phyloP scores from a whole-genome alignment of 2,329 filamentous ascomycete genomes.

The Monilinia fructigena region DNA sequence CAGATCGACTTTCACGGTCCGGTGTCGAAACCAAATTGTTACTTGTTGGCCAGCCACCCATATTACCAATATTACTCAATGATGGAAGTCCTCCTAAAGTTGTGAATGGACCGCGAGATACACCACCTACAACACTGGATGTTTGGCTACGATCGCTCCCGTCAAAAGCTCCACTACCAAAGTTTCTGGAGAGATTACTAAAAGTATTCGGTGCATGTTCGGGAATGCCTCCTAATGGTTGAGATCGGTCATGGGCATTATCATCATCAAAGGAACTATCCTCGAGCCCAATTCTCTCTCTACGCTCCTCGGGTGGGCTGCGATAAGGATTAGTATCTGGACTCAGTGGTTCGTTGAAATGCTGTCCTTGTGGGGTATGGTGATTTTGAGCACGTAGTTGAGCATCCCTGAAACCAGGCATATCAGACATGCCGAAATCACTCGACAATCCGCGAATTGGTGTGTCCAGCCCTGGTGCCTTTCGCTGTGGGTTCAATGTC shows the following conservation, averaged over 20 bases:
- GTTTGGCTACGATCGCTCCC: slow-evolving; percentile 90
- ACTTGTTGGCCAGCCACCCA: slow-evolving; percentile 51
- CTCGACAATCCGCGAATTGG: slow-evolving; percentile 46
- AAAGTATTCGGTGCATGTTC: slow-evolving; percentile 54
- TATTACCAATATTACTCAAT: slow-evolving; percentile 48
- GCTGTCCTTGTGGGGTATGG: slow-evolving; percentile 41
- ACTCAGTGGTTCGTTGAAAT: slow-evolving; percentile 70
- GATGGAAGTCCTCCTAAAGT: slow-evolving; percentile 58
- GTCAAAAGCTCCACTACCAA: slow-evolving; percentile 47
- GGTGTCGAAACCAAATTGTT: slow-evolving; percentile 64
- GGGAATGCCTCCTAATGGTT: slow-evolving; percentile 52
- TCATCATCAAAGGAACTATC: slow-evolving; percentile 43
- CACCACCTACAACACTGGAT: slow-evolving; percentile 72
- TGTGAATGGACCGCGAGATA: slow-evolving; percentile 60
- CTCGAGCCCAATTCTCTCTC: slow-evolving; percentile 56
- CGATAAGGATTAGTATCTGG: slow-evolving; percentile 96
- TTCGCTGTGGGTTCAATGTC: slow-evolving; percentile 45
- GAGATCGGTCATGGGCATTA: slow-evolving; percentile 49
- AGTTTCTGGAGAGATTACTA: slow-evolving; percentile 54
- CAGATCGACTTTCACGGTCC: slow-evolving; percentile 58
- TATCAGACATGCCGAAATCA: slow-evolving; percentile 63
- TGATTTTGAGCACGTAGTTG: slow-evolving; percentile 47
- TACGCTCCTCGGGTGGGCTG: slow-evolving; percentile 66
- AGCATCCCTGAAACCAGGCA: slow-evolving; percentile 57
- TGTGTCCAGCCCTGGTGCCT: slow-evolving; percentile 46